Base-by-base conservation (phyloP, 805 yeast genomes). In the Wickerhamiella vanderwaltii region DNA sequence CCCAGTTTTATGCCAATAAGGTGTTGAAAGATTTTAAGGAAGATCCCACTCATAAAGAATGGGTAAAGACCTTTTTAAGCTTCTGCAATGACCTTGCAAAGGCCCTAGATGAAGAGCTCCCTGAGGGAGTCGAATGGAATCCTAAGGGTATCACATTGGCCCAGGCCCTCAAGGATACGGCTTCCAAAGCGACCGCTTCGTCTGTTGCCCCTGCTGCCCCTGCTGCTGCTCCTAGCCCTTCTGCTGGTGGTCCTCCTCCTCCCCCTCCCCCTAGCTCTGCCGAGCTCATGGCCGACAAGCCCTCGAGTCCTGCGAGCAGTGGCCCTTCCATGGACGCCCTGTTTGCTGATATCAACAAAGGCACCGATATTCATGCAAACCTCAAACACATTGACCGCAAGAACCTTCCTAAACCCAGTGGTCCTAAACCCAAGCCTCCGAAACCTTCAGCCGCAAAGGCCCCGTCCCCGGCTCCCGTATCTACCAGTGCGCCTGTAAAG, bases 1-100 rank as follows among this genome's bases (percentile, higher is more conserved):
- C 95, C 26, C 88, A 80, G 59, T 91, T 91, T 63, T 91, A 96
- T 86, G 73, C 94, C 9, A 87, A 91, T 63, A 74, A 94, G 52
- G 79, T 88, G 32, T 63, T 87, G 58, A 87, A 87, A 62, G 95
- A 85, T 47, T 77, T 64, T 64, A 85, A 73, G 61, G 94, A 79
- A 15, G 86, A 81, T 51, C 67, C 72, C 29, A 65, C 64, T 43
- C 83, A 83, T 37, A 77, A 71, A 19, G 80, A 79, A 44, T 91
- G 97, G 97, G 95, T 80, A 29, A 75, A 77, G 47, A 54, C 61
- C 12, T 83, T 75, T 56, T 62, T 74, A 52, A 60, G 65, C 19
- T 62, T 84, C 17, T 77, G 85, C 57, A 85, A 77, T 46, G 79
- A 71, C 1, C 71, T 91, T 54, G 77, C 73, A 54, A 66, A 60